phyloP scores from a whole-genome alignment of 306 rosid species.

The Cajanus cajan region DNA sequence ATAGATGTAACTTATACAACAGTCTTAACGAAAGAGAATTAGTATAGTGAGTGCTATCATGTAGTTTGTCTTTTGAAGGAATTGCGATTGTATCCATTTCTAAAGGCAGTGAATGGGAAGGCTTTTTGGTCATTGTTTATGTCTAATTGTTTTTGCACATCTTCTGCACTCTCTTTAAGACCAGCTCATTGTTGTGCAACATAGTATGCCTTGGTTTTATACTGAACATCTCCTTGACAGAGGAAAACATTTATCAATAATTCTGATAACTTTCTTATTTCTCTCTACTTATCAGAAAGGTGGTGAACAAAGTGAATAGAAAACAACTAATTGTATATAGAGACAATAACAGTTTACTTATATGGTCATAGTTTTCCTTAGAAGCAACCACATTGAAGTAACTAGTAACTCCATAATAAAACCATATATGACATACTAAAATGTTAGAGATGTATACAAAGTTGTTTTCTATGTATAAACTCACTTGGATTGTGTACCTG shows the following conservation, averaged over 20 bases:
- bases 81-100: not conserved
- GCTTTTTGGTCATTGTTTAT: not conserved
- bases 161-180: not conserved
- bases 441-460: not conserved
- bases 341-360: not conserved
- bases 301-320: not conserved
- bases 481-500: not conserved
- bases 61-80: not conserved
- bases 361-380: not conserved
- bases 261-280: not conserved
- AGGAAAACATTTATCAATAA: not conserved
- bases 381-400: too few relatives aligned
- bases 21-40: slow-evolving; percentile 3
- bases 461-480: not conserved
- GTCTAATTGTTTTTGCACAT: not conserved
- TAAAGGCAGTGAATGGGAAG: not conserved
- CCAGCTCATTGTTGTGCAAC: not conserved
- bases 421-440: not conserved
- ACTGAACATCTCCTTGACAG: not conserved
- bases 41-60: not conserved
- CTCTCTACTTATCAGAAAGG: not conserved
- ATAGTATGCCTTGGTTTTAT: not conserved
- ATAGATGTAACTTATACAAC: not conserved
- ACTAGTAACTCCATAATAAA: slow-evolving; percentile 1
- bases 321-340: not conserved